Base-by-base conservation (phyloP, 257 asterid genomes). In the Plantago elongata region DNA sequence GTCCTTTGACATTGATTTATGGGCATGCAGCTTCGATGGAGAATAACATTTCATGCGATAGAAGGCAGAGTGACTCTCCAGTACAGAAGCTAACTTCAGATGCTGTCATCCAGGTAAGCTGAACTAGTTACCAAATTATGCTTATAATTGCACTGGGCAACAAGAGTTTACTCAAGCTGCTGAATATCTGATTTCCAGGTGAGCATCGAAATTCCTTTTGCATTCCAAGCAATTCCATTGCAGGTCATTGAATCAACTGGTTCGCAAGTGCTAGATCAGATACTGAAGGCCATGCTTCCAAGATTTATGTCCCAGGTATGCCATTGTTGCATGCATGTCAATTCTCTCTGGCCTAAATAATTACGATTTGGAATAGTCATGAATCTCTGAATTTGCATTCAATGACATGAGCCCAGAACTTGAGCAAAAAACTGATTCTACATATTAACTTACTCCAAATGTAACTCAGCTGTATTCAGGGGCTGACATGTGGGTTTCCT, bases 1-100 rank as follows among this genome's bases (percentile, higher is more conserved):
- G 80, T 86, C 64, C 93, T 88, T 86, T 88, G 97, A 92, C 85
- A 84, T 75, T 88, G 87, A 89, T 87, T 93, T 93, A 78, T 85
- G 84, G 94, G 89, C 88, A 89, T 89, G 99, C 99, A 93, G 99
- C 96, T 93, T 85, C 86, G 38, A 87, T 93, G 99, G 92, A 82
- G 92, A 93, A 89, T 69, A 83, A 59, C 64, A 82, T 87, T 78
- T 76, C 88, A 58, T 84, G 79, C 65, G 94, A 79, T 64, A 73
- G 80, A 77, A 58, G 72, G 11, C 63, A 40, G 66, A 74, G 66
- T 29, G 81, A 79, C 71, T 77, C 89, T 29, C 75, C 78, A 0
- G 79, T 75, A 68, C 95, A 87, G 92, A 83, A 67, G 67, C 81
- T 93, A 69, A 78, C 90, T 44, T 93, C 97, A 63, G 92, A 88